Evolutionary conservation across 345 rosid genomes (phyloP), one percentile per base, ranked within the genome.

Genomic region (Brassica incana): DNA sequence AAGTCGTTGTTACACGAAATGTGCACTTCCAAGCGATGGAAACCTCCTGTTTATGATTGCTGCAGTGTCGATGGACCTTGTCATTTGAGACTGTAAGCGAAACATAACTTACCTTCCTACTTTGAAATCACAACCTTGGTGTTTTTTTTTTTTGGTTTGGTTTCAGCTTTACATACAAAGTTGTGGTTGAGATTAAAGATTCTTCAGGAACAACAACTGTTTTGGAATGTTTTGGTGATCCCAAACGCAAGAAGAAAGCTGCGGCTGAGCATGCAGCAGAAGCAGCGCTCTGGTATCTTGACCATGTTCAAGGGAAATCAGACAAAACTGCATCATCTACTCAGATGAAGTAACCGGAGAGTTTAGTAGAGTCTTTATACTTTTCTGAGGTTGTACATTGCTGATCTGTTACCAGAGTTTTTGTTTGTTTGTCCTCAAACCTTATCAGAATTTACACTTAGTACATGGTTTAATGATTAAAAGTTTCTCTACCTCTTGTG

Each of bases 201-300:
- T 43, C 69, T 74, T 69, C 68, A 8, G 35, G 33, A 2, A 72
- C 45, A 3, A 80, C 75, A 3, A 81, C 75, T 1, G 15, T 74
- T 20, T 30, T 90, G 73, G 92, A 90, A 72, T 83, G 92, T 79
- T 85, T 80, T 68, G 81, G 92, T 8, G 82, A 68, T 10, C 87
- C 89, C 58, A 84, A 56, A 54, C 2, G 79, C 5, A 85, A 29
- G 5, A 90, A 92, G 85, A 90, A 85, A 78, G 58, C 69, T 20
- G 93, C 92, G 20, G 92, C 91, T 43, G 90, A 88, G 77, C 84
- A 85, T 76, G 94, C 94, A 36, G 88, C 94, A 0, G 90, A 90
- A 82, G 97, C 84, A 33, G 91, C 89, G 3, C 69, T 90, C 14
- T 91, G 97, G 97, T 91, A 83, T 81, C 78, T 90, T 74, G 73